Conservation (phyloP, 2,329 filamentous ascomycete genomes). For the Phyllosticta paracitricarpa region DNA sequence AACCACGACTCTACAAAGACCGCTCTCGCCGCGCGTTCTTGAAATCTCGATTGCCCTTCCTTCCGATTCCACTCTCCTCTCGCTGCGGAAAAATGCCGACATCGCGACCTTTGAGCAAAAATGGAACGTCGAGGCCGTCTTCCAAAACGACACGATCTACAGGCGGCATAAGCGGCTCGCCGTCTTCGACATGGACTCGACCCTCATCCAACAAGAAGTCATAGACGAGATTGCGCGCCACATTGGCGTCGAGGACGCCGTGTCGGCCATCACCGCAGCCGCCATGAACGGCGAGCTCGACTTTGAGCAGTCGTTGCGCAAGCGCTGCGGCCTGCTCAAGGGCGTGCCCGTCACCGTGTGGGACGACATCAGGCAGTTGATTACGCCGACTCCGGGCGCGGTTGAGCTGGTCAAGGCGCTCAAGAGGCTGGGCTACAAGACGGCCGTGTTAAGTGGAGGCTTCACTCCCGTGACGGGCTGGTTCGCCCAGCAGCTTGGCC, state of each 20-base stretch:
- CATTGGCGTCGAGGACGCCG: slow-evolving; percentile 60
- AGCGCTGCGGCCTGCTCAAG: slow-evolving; percentile 69
- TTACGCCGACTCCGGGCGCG: slow-evolving; percentile 77
- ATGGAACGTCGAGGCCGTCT: slow-evolving; percentile 77
- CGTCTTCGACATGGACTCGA: slow-evolving; percentile 98
- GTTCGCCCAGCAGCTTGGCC: slow-evolving; percentile 68
- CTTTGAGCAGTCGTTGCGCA: slow-evolving; percentile 74
- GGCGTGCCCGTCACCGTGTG: slow-evolving; percentile 74
- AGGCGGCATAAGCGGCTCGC: slow-evolving; percentile 74
- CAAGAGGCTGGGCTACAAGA: slow-evolving; percentile 71
- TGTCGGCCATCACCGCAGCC: slow-evolving; percentile 79
- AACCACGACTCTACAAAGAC: slow-evolving; percentile 38
- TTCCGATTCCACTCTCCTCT: slow-evolving; percentile 44
- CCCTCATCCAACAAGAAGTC: slow-evolving; percentile 92
- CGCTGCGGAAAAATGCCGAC: slow-evolving; percentile 69
- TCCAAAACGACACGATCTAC: slow-evolving; percentile 65
- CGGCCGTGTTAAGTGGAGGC: slow-evolving; percentile 83
- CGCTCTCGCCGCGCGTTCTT: slow-evolving; percentile 54
- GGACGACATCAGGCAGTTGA: slow-evolving; percentile 60
- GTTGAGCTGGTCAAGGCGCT: slow-evolving; percentile 63
- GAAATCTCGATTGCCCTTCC: slow-evolving; percentile 55
- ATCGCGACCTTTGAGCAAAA: slow-evolving; percentile 75
- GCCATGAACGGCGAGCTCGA: slow-evolving; percentile 96
- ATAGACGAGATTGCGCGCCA: slow-evolving; percentile 89
- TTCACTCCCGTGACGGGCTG: slow-evolving; percentile 84